A percentile compares a stretch with the other conserved stretches of the same genome.
Conservation (phyloP, 1,284 basidiomycete species). For the Malassezia psittaci region DNA sequence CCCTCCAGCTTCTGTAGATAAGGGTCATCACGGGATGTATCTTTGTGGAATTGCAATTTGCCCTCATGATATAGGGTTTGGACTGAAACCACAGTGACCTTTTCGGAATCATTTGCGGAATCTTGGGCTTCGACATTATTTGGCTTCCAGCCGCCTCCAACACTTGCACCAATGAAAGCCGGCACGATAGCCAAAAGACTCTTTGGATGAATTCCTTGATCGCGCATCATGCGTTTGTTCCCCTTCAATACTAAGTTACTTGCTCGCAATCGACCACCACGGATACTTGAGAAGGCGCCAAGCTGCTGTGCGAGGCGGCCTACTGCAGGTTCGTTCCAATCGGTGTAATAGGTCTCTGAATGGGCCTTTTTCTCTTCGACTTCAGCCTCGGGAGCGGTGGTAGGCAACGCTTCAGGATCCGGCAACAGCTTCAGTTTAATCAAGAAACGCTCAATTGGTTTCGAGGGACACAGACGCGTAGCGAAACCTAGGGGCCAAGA, state of each 20-base stretch:
- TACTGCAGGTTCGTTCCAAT: slow-evolving; percentile 66
- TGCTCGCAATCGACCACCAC: slow-evolving; percentile 65
- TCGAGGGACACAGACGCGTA: slow-evolving; percentile 71
- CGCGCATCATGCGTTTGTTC: slow-evolving; percentile 32
- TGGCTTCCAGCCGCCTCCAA: slow-evolving; percentile 34
- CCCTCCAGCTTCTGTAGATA: slow-evolving; percentile 4
- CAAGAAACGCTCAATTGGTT: slow-evolving; percentile 65
- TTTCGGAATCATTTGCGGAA: not conserved
- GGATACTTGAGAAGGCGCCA: slow-evolving; percentile 28
- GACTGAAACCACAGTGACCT: slow-evolving; percentile 19
- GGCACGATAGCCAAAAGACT: slow-evolving; percentile 58
- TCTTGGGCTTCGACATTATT: not conserved
- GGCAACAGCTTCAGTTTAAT: slow-evolving; percentile 59
- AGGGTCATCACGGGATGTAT: slow-evolving; percentile 55
- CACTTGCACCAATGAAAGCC: slow-evolving; percentile 33
- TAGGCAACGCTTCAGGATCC: slow-evolving; percentile 61
- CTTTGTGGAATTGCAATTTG: slow-evolving; percentile 73
- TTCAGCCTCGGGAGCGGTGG: slow-evolving; percentile 58
- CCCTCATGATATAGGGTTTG: slow-evolving; percentile 51
- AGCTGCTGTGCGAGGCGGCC: slow-evolving; percentile 52
- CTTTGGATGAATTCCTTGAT: slow-evolving; percentile 52
- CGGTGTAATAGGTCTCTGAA: slow-evolving; percentile 27
- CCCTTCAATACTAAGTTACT: slow-evolving; percentile 44
- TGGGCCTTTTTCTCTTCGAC: slow-evolving; percentile 15
- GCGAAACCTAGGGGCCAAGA: slow-evolving; percentile 78